Evolutionary conservation across 2,329 filamentous ascomycete genomes (phyloP), one percentile per base, ranked within the genome.

Genomic region (Monilinia polystroma): DNA sequence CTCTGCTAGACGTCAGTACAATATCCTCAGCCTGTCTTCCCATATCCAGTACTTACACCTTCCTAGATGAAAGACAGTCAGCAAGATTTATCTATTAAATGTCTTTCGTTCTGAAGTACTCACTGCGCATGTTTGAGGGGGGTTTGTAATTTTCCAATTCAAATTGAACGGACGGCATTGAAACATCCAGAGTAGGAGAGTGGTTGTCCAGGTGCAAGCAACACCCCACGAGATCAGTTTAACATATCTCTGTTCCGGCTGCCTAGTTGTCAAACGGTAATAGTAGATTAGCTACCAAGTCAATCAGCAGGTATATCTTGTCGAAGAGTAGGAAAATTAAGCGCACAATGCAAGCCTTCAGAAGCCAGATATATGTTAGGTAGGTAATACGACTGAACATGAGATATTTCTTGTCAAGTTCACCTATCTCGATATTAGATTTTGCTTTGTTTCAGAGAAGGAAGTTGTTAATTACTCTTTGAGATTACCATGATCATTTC

Each of bases 271-370:
- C 1, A 73, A 60, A 38, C 72, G 70, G 8, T 59, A 69, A 57
- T 71, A 73, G 54, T 70, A 73, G 2, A 72, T 67, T 35, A 72
- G 51, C 72, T 72, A 41, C 12, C 29, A 41, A 11, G 64, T n/a
- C 23, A 10, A 55, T 66, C 6, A 58, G 55, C 32, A 18, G 3
- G 11, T 32, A 41, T n/a, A 57, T 6, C 11, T 14, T 1, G 6
- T 26, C 14, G 6, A 32, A 20, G 23, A 6, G 41, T 4, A 20
- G 20, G 3, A 1, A 2, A 16, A 18, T 1, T 2, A 35, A 53
- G 51, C 67, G 6, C 38, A 74, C 73, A 53, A 75, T 68, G 63
- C 73, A 75, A 18, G 38, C 64, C 65, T 75, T 74, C 60, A 73
- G 45, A 20, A 45, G 51, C 73, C 73, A 75, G 11, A 73, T 67